Evolutionary conservation across 257 asterid species (phyloP), one percentile per base, ranked within the genome.

Genomic region (Salvia splendens): DNA sequence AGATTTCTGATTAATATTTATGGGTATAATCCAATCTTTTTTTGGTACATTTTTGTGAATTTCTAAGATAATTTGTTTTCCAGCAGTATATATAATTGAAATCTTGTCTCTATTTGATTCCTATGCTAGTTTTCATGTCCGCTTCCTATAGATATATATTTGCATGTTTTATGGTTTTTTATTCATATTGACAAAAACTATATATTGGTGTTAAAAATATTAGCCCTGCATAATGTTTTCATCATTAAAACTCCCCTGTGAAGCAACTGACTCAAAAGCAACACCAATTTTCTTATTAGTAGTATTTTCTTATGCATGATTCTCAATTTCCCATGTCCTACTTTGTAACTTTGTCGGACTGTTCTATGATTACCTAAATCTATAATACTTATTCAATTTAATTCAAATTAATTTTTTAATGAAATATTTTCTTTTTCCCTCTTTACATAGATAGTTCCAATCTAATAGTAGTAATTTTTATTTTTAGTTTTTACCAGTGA

Each of bases 191-290:
- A 24, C 30, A 30, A 16, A 75, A 50, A 33, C 78, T 60, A 49
- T 80, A 69, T 64, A 87, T 77, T 52, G 88, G 38, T 33, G 38
- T 0, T 33, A 33, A 33, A 33, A 33, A 33, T 3, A 33, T 3
- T 33, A 33, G 38, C 38, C 38, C 6, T 33, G 57, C 60, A 14
- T 33, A 47, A 47, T 24, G 10, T 14, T 72, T 64, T 53, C 67
- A 55, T 41, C 58, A 45, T 42, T 42, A 20, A 57, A 71, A 36
- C 56, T 72, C 12, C 35, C 57, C 5, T 68, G 76, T 15, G 77
- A 78, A 75, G 75, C 68, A 47, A 71, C 53, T 8, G 65, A 54
- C 33, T 48, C 75, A 59, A 72, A 62, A 65, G 40, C 56, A 35
- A 52, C 68, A 59, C 64, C 70, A 6, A 55, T 41, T 17, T 72